Evolutionary conservation across 345 rosid species (phyloP).

Genomic region (Combretum micranthum): DNA sequence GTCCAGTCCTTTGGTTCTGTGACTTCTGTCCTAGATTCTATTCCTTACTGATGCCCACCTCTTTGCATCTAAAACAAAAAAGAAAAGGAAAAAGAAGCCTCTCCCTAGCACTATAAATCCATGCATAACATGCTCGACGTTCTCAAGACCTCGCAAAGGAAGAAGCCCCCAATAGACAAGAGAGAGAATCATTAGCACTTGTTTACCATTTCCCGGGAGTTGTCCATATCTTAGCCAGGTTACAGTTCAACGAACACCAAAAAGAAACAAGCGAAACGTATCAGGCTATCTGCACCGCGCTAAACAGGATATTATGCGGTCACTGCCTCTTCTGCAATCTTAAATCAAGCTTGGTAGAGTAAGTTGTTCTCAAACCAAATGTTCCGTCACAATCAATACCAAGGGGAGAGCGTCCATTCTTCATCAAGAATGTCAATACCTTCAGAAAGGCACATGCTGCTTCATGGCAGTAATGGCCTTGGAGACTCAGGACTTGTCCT

Average conservation of each 20-base stretch:
- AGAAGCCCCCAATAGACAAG: neutral
- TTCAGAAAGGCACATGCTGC: constrained; percentile 58
- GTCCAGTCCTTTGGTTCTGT: constrained; percentile 27
- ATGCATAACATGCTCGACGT: constrained; percentile 7
- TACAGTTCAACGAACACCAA: too few relatives aligned
- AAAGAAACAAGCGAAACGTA: too few relatives aligned
- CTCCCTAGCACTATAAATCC: constrained; percentile 30
- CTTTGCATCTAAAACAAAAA: neutral
- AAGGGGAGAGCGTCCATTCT: constrained; percentile 58
- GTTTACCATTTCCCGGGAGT: neutral
- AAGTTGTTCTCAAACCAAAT: constrained; percentile 24
- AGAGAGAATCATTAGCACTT: constrained; percentile 11
- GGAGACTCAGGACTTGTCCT: constrained; percentile 90
- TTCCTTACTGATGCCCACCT: constrained; percentile 22
- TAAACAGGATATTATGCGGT: too few relatives aligned
- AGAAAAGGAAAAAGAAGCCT: neutral
- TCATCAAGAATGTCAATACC: constrained; percentile 62
- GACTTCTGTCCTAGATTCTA: constrained; percentile 40
- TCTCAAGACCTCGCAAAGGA: constrained; percentile 8
- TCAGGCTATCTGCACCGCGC: too few relatives aligned
- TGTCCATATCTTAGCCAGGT: too few relatives aligned
- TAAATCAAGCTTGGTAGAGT: constrained; percentile 3
- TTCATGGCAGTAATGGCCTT: constrained; percentile 67
- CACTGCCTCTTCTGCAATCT: too few relatives aligned
- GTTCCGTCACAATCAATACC: constrained; percentile 73